Evolutionary conservation across 2,329 filamentous ascomycete species (phyloP), one percentile per base, ranked within the genome.

Genomic region (Xylaria sp.): DNA sequence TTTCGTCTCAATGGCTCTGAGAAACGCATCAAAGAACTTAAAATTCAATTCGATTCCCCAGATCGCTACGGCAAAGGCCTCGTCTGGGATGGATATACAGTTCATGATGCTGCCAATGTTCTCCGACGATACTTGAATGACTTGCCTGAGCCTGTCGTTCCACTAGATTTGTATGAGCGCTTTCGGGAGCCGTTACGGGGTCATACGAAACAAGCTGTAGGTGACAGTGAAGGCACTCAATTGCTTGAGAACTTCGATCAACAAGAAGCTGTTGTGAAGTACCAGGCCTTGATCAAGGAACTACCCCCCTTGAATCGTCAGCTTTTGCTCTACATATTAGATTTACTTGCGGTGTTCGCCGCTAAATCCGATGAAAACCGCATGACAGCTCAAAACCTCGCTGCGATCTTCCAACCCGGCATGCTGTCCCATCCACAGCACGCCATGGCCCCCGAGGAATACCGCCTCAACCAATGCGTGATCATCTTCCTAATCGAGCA

Each of bases 401-500:
- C 95, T 9, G 94, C 95, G 60, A 99, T 99, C 73, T 99, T 99
- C 76, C 95, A 99, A 75, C 95, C 95, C 0, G 95, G 95, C 58
- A 91, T 99, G 80, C 84, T 99, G 14, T 97, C 94, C 2, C 95
- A 99, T 75, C 95, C 95, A 0, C 83, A 87, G 63, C 95, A 99
- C 76, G 94, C 96, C 73, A 98, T 99, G 94, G 89, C 92, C 0
- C 95, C 95, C 0, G 87, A 91, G 60, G 94, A 98, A 74, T 99
- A 99, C 75, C 89, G 92, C 33, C 82, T 99, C 5, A 98, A 96
- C 74, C 95, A 99, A 82, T 94, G 95, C 72, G 94, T 99, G 19
- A 85, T 99, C 67, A 97, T 99, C 53, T 99, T 99, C 77, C 80
- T 99, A 70, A 99, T 99, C 69, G 94, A 98, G 74, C 97, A 99